Evolutionary conservation across 1,284 basidiomycete genomes (phyloP).

Genomic region (Ceratobasidium papillatum): DNA sequence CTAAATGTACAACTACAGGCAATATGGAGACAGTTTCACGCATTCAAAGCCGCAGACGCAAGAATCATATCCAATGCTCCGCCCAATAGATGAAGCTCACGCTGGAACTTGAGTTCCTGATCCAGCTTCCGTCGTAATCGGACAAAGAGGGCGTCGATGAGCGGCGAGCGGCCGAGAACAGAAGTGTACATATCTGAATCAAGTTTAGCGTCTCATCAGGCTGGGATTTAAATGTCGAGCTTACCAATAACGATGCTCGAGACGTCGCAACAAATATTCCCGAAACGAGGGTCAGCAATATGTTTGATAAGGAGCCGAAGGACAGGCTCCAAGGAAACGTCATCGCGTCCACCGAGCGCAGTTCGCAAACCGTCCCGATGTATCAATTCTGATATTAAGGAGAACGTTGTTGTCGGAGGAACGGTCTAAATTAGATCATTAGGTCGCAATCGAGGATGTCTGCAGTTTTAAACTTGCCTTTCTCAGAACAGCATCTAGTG

Average conservation of each 20-base stretch:
- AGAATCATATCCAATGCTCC: constrained; percentile 95
- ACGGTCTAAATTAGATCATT: constrained; percentile 62
- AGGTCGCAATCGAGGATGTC: neutral
- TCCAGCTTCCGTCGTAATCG: constrained; percentile 84
- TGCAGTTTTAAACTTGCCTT: constrained; percentile 63
- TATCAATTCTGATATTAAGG: constrained; percentile 92
- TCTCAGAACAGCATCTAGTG: constrained; percentile 86
- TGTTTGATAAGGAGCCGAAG: constrained; percentile 86
- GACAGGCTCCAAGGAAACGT: constrained; percentile 92
- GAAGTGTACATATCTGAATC: constrained; percentile 86
- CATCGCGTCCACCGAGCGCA: constrained; percentile 91
- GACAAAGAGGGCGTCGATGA: constrained; percentile 89
- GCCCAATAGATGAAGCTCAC: constrained; percentile 82
- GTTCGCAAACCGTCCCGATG: constrained; percentile 89
- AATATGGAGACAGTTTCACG: neutral
- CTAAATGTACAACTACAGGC: constrained; percentile 33
- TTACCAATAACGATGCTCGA: constrained; percentile 84
- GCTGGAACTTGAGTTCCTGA: constrained; percentile 90
- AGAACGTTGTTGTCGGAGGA: constrained; percentile 86
- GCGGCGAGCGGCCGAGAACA: constrained; percentile 90
- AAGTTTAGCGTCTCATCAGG: neutral
- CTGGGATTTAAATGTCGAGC: constrained; percentile 47
- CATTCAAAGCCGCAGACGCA: constrained; percentile 60
- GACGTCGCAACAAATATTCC: constrained; percentile 86
- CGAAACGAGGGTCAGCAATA: constrained; percentile 90